Base-by-base conservation (phyloP, 2,329 filamentous ascomycete genomes). In the Apiospora sp. region DNA sequence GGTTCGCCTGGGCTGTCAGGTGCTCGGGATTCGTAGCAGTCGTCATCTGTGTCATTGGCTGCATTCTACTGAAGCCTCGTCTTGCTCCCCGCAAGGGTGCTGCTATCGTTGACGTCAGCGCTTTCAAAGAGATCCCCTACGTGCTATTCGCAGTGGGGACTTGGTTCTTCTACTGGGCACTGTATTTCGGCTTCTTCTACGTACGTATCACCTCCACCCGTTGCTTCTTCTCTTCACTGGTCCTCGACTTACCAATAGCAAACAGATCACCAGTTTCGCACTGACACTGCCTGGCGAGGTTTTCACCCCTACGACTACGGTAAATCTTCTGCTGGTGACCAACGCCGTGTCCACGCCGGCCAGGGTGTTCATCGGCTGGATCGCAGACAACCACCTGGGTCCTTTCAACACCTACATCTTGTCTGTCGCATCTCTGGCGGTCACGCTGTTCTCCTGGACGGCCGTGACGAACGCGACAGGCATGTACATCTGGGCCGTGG, bases 1-100 rank as follows among this genome's bases (percentile, higher is more conserved):
- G 92, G 0, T 93, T 92, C 76, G 84, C 86, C 1, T 93, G 91
- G 90, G 90, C 92, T 0, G 86, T 92, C 41, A 84, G 91, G 1
- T 86, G 87, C 3, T 83, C 90, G 37, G 90, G 87, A 0, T 89
- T 93, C 73, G 85, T 92, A 67, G 88, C 89, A 43, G 76, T 92
- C 10, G 84, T 82, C 12, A 84, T 82, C 14, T 77, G 85, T 7
- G 76, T 84, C 16, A 76, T 83, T 3, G 77, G 86, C 67, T 75
- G 85, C 6, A 80, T 86, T 71, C 74, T 84, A 24, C 79, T 89
- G 71, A 85, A 83, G 70, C 86, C 87, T 58, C 81, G 85, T 37
- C 78, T 86, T 12, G 83, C 83, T 22, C 85, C 86, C 24, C 81
- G 85, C 30, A 85, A 79, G 73, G 79, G 80, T 13, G 41, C 13